phyloP scores from a whole-genome alignment of 176 grass and related monocot species.

The Ensete ventricosum region DNA sequence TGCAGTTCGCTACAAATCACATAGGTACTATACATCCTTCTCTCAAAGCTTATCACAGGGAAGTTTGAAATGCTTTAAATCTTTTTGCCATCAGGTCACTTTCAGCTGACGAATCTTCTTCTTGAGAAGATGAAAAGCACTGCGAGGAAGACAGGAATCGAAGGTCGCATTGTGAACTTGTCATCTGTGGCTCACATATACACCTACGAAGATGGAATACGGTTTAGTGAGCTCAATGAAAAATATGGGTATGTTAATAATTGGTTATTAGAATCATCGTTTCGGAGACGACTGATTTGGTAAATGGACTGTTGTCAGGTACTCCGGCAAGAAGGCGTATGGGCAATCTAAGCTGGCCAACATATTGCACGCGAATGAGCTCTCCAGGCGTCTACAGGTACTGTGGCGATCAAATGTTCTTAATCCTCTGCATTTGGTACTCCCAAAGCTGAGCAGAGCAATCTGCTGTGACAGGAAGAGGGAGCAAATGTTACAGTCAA shows the following conservation, averaged over 20 bases:
- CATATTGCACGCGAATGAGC: constrained; percentile 69
- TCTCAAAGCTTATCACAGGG: neutral
- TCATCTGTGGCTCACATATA: constrained; percentile 69
- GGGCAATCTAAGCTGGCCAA: constrained; percentile 95
- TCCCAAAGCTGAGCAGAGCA: too few relatives aligned
- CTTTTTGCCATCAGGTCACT: constrained; percentile 54
- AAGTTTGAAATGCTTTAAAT: neutral
- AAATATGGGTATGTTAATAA: constrained; percentile 32
- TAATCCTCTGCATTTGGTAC: too few relatives aligned
- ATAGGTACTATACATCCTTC: constrained; percentile 24
- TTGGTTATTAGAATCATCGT: neutral
- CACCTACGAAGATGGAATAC: constrained; percentile 56
- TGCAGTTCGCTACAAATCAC: constrained; percentile 89
- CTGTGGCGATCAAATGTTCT: neutral
- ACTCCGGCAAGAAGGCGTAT: constrained; percentile 75
- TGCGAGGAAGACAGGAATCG: constrained; percentile 49
- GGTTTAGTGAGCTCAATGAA: constrained; percentile 57
- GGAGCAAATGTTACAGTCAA: constrained; percentile 75
- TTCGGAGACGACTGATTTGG: neutral
- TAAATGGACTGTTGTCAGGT: constrained; percentile 31
- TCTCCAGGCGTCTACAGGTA: constrained; percentile 67
- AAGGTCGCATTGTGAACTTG: constrained; percentile 79
- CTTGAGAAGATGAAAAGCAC: constrained; percentile 78
- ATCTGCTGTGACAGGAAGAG: constrained; percentile 46
- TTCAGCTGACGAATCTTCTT: constrained; percentile 74